Conservation (phyloP, 495 filamentous ascomycete species). For the Hyaloscypha finlandica region DNA sequence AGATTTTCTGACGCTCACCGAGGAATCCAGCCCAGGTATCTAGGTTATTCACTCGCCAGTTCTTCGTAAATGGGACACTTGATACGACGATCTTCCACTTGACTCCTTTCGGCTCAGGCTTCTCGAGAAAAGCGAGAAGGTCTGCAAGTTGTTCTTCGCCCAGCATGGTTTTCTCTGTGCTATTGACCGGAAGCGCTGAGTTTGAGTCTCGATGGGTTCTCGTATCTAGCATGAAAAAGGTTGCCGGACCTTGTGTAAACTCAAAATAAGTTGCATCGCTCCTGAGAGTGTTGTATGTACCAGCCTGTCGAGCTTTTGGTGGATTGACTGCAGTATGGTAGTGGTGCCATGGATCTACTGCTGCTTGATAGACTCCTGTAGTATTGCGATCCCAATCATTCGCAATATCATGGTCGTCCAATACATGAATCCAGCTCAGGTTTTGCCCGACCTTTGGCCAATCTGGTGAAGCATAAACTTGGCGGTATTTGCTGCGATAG, state of each 20-base stretch:
- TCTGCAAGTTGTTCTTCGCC: slow-evolving; percentile 76
- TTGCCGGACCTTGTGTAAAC: slow-evolving; percentile 85
- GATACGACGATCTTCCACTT: slow-evolving; percentile 92
- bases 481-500: slow-evolving; percentile 89
- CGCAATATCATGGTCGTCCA: slow-evolving; percentile 94
- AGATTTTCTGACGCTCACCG: slow-evolving; percentile 70
- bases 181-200: slow-evolving; percentile 50
- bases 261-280: slow-evolving; percentile 73
- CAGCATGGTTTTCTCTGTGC: slow-evolving; percentile 78
- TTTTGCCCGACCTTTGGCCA: slow-evolving; percentile 69
- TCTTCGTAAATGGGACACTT: slow-evolving; percentile 92
- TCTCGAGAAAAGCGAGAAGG: slow-evolving; percentile 72
- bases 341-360: slow-evolving; percentile 78
- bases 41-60: slow-evolving; percentile 79
- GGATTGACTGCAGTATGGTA: slow-evolving; percentile 89
- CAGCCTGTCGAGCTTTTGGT: slow-evolving; percentile 53
- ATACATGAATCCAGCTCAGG: slow-evolving; percentile 92
- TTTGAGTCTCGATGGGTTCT: slow-evolving; percentile 74
- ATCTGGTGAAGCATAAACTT: slow-evolving; percentile 89
- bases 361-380: slow-evolving; percentile 54
- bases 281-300: slow-evolving; percentile 37
- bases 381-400: slow-evolving; percentile 86
- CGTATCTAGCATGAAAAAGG: slow-evolving; percentile 94
- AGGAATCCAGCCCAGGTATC: slow-evolving; percentile 96
- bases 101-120: slow-evolving; percentile 69